Evolutionary conservation across 352 stramenopile species (phyloP), one percentile per base, ranked within the genome.

Genomic region (Globisporangium yorkense): DNA sequence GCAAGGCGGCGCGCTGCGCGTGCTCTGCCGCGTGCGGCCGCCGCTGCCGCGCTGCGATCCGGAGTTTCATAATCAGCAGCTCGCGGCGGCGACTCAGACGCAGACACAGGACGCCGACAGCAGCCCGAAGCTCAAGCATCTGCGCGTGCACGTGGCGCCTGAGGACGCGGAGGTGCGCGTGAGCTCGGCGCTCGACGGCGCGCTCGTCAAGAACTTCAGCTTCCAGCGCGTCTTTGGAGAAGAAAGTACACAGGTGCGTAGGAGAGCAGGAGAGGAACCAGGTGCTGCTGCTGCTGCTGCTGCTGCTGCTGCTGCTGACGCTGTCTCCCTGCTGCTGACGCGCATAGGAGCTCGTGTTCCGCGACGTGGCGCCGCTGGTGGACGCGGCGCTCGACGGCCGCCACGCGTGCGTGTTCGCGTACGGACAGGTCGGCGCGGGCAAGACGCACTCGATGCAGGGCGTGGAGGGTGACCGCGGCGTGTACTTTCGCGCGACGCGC

Each of bases 331-430:
- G 24, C 24, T 27, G 24, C 24, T 27, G 24, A 27, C 1, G 24
- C 1, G 24, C 24, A 27, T 27, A 78, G 61, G 54, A 79, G 13
- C 77, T 96, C 61, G 75, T 99, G 29, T 99, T 96, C 68, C 79
- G 88, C n/a, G 91, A 97, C 54, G 84, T 97, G 29, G 80, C 88
- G 59, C 92, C 92, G 48, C 76, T 98, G 8, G 88, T 98, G 10
- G 72, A 80, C 50, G 81, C 84, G 8, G 88, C 87, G 0, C 59
- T 97, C 16, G 91, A 97, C 60, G 96, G 96, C 33, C 92, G 87
- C 59, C 92, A 98, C 66, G 89, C 96, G 10, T 98, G 89, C 58
- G 80, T 99, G 40, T 97, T 99, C 66, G 94, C 95, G 0, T 99
- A 98, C 72, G 96, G 96, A 2, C 97, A 98, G 71, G 75, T 69